Evolutionary conservation across 176 grass and related monocot species (phyloP), one percentile per base, ranked within the genome.

Genomic region (Puya raimondii): DNA sequence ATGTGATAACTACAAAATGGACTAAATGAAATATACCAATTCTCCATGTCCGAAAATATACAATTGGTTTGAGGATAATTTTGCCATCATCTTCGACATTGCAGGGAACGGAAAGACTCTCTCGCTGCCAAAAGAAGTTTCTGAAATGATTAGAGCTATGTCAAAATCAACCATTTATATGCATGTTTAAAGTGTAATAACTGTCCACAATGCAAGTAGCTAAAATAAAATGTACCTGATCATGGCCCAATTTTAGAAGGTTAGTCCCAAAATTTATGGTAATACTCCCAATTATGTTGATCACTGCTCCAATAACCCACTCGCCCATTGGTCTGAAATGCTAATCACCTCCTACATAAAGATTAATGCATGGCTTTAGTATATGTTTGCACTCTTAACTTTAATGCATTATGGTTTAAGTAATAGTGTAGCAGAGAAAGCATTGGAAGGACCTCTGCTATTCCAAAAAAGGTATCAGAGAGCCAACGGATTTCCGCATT

Each of bases 181-280:
- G 54, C 54, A 59, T 18, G 20, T 56, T 15, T 56, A n/a, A 56
- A 42, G 33, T 56, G 53, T 7, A 56, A 14, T 56, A n/a, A 56
- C 16, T 56, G 16, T 56, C 52, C 5, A 3, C 52, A n/a, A 12
- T 56, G 52, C 52, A 14, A n/a, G 6, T 42, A 42, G 33, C 33
- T 42, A 42, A 42, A 75, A 74, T 56, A 76, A 79, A 74, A 79
- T 63, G 3, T 77, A 97, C 93, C 86, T 97, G 93, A 84, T 97
- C 93, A 84, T 97, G 93, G 67, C 93, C 93, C 82, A 92, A 71
- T 90, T 97, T 97, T 48, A 97, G 84, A 90, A 97, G 89, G 74
- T 92, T 97, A 65, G 93, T 97, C 58, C 93, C 93, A 21, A 92
- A 97, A 70, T 97, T 97, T 90, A 97, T 97, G 74, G 86, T 84